These are phyloP conservation scores for Candida insectorum DNA, from an alignment of 805 yeast genomes.

Conservation along the genomic window DNA sequence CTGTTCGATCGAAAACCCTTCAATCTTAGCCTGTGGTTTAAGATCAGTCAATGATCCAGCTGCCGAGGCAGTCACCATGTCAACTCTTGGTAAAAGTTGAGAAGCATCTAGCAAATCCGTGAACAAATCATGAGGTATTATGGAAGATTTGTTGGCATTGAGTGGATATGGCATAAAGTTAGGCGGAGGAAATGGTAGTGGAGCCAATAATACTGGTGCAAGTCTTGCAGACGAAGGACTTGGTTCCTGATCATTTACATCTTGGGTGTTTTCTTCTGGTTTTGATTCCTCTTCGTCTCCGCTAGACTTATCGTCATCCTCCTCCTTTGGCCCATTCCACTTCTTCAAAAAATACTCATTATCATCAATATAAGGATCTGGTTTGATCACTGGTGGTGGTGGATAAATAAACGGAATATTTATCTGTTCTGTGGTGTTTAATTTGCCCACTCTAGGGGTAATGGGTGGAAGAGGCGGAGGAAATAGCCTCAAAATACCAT, in stretches of 20 bases:
- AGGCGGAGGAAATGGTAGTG: constrained; percentile 45
- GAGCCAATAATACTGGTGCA: constrained; percentile 25
- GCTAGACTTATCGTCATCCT: background rate
- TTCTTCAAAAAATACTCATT: constrained; percentile 3
- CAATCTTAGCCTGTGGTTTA: constrained; percentile 28
- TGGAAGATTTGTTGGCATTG: constrained; percentile 29
- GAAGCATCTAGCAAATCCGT: constrained; percentile 32
- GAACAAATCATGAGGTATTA: constrained; percentile 36
- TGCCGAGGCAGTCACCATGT: constrained; percentile 46
- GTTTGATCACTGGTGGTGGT: constrained; percentile 35
- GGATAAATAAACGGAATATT: constrained; percentile 45
- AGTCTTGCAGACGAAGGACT: background rate
- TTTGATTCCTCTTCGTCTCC: constrained; percentile 1
- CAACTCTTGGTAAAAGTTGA: constrained; percentile 34
- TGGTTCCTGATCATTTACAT: constrained; percentile 1
- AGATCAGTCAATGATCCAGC: constrained; percentile 42
- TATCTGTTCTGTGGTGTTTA: constrained; percentile 21
- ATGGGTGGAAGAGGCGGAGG: constrained; percentile 43
- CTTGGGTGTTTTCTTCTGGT: background rate
- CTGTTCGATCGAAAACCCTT: constrained; percentile 24
- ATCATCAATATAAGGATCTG: constrained; percentile 19
- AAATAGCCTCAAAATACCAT: constrained; percentile 12
- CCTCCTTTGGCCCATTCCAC: constrained; percentile 4
- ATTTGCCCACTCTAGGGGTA: background rate
- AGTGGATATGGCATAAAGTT: constrained; percentile 44